Base-by-base conservation (phyloP, 2,329 filamentous ascomycete genomes). In the Aspergillus caelatus region DNA sequence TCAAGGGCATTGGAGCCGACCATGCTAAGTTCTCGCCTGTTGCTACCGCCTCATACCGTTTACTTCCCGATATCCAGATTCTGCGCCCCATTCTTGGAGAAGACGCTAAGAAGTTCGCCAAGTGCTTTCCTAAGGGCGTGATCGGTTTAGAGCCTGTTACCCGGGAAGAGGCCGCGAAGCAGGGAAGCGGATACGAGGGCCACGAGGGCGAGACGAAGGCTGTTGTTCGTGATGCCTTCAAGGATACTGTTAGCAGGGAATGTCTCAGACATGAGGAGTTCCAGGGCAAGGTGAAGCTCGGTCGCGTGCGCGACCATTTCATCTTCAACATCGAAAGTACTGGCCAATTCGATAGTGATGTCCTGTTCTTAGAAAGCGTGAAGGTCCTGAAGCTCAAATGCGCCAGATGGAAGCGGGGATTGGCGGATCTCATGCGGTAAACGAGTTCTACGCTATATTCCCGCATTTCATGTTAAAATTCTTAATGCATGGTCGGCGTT, bases 1-100 rank as follows among this genome's bases (percentile, higher is more conserved):
- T 96, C 81, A 96, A 97, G 82, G 95, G 96, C 65, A 89, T 96
- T 69, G 95, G 95, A 55, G 88, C 90, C 67, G 95, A 99, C 79
- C 95, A 99, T 78, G 91, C 95, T 71, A 99, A 99, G 80, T 99
- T 95, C 83, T 97, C 93, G 0, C 95, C 95, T 54, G 95, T 98
- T 41, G 94, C 94, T 3, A 97, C 95, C 1, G 95, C 95, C 3
- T 92, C 91, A 28, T 99, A 99, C 82, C 89, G 95, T 57, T 86
- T 99, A 23, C 82, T 99, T 74, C 95, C 95, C 9, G 89, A 89
- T 69, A 98, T 99, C 78, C 85, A 86, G 67, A 98, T 99, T 74
- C 83, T 85, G 52, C 82, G 86, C 70, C 95, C 95, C 23, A 98
- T 99, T 65, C 77, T 96, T 4, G 95, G 94, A 50, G 83, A 85